Percentiles rank a stretch among this genome's conserved stretches.
Conservation (phyloP, 2,329 filamentous ascomycete genomes). For the Cryphonectria parasitica region DNA sequence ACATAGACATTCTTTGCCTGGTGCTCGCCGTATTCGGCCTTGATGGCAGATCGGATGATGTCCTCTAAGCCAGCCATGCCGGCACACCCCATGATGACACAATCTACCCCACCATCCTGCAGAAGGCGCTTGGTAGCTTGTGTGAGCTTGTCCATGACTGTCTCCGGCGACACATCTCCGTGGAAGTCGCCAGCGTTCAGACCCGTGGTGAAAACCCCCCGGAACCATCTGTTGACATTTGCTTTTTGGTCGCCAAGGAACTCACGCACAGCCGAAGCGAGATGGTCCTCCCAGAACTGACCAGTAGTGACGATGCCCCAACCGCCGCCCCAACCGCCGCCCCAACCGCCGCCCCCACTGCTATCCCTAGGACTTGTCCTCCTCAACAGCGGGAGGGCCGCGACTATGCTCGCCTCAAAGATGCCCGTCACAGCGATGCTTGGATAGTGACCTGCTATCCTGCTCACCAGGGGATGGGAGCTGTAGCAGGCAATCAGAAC, state of each 20-base stretch:
- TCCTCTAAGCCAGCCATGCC: conserved; percentile 87
- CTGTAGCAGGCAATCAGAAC: conserved; percentile 90
- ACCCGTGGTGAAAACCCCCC: conserved; percentile 81
- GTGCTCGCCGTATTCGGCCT: conserved; percentile 64
- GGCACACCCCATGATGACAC: conserved; percentile 84
- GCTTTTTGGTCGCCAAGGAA: conserved; percentile 60
- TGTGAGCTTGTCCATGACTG: conserved; percentile 68
- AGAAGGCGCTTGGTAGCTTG: conserved; percentile 72
- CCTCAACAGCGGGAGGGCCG: conserved; percentile 59
- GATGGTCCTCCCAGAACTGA: conserved; percentile 76
- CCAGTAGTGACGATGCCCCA: conserved; percentile 94
- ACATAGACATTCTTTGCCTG: conserved; percentile 64
- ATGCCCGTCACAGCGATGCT: conserved; percentile 72
- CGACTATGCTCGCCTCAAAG: conserved; percentile 79
- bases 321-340: conserved; percentile 41
- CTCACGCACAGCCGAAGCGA: conserved; percentile 65
- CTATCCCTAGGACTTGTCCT: conserved; percentile 35
- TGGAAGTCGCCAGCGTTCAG: conserved; percentile 82
- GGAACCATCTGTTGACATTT: conserved; percentile 58
- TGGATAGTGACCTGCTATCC: conserved; percentile 47
- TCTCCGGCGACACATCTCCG: conserved; percentile 62
- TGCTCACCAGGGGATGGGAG: conserved; percentile 73
- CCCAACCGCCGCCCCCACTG: conserved; percentile 55
- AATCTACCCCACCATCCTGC: conserved; percentile 57
- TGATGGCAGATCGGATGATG: conserved; percentile 71